These are phyloP conservation scores for Dactylellina cionopaga DNA, from an alignment of 2,329 filamentous ascomycete genomes.

Conservation along the genomic window DNA sequence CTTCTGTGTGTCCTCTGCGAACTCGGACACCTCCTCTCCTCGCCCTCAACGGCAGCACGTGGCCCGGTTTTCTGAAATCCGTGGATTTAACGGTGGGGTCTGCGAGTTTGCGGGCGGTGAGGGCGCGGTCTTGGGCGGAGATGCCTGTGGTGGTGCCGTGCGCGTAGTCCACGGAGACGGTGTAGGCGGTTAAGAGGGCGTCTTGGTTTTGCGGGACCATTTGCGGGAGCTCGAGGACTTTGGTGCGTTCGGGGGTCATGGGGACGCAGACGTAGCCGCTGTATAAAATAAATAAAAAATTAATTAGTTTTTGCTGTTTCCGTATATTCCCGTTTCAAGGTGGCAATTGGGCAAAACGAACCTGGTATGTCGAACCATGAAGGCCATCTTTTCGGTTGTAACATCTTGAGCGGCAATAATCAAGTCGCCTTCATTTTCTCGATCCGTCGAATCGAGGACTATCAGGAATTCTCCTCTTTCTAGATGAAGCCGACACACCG, in stretches of 20 bases:
- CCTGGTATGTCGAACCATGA: slow-evolving; percentile 89
- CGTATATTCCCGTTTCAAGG: no score
- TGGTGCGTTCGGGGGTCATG: slow-evolving; percentile 74
- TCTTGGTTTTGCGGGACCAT: slow-evolving; percentile 84
- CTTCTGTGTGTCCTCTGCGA: slow-evolving; percentile 89
- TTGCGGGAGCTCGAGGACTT: slow-evolving; percentile 79
- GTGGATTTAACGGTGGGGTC: slow-evolving; percentile 68
- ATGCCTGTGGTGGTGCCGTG: slow-evolving; percentile 85
- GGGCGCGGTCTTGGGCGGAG: slow-evolving; percentile 83
- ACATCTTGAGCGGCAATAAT: slow-evolving; percentile 90
- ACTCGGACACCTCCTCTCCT: slow-evolving; percentile 81
- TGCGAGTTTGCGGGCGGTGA: slow-evolving; percentile 82
- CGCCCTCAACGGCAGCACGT: slow-evolving; percentile 86
- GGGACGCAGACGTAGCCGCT: slow-evolving; percentile 91
- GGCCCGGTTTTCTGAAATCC: slow-evolving; percentile 82
- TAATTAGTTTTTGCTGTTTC: neutral
- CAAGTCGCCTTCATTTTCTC: slow-evolving; percentile 98
- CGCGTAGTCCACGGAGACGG: slow-evolving; percentile 83
- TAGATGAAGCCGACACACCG: no score
- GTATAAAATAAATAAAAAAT: slow-evolving; percentile 1
- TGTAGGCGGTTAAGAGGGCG: slow-evolving; percentile 91
- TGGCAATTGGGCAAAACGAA: slow-evolving; percentile 55
- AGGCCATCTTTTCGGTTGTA: slow-evolving; percentile 90
- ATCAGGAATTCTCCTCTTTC: slow-evolving; percentile 84
- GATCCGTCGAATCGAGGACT: slow-evolving; percentile 88